Evolutionary conservation across 2,329 filamentous ascomycete species (phyloP), one percentile per base, ranked within the genome.

Genomic region (Raffaelea deltoideospora): DNA sequence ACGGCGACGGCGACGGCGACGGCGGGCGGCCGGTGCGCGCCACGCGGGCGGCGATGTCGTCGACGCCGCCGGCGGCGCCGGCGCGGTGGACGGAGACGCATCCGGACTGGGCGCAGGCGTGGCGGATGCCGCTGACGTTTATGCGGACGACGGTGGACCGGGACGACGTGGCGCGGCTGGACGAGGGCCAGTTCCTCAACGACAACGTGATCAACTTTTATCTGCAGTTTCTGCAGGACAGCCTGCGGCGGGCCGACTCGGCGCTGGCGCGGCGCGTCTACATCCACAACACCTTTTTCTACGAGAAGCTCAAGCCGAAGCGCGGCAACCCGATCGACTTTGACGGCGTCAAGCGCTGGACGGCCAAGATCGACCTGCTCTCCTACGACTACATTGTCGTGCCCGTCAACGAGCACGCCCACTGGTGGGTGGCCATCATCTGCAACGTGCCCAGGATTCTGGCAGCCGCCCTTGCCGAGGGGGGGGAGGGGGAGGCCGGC

Each of bases 341-440:
- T 51, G 73, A 81, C 20, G 79, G 76, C 5, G 87, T 98, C 38
- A 76, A 79, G 53, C 72, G 75, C 31, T 98, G 90, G 90, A 96
- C 90, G 1, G 68, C 79, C 24, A 84, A 77, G 47, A 68, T 88
- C 18, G 83, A 98, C 51, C 59, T 98, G 9, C 83, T 96, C 49
- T 69, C 67, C 6, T 86, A 83, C 47, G 84, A 94, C 51, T 95
- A 87, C 53, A 76, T 96, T 40, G 68, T 96, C 10, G 80, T 98
- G 7, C 90, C 90, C 0, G 84, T 98, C 53, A 92, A 94, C 48
- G 82, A 95, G 51, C 65, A 74, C 46, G 60, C 65, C 2, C 90
- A 98, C 55, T 98, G 92, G 90, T 96, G 90, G 56, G 63, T 96
- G 45, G 86, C 85, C 13, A 88, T 98, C 38, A 88, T 98, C 36